Evolutionary conservation across 2,329 filamentous ascomycete species (phyloP), one percentile per base, ranked within the genome.

Genomic region (Aspergillus ochraceoroseus): DNA sequence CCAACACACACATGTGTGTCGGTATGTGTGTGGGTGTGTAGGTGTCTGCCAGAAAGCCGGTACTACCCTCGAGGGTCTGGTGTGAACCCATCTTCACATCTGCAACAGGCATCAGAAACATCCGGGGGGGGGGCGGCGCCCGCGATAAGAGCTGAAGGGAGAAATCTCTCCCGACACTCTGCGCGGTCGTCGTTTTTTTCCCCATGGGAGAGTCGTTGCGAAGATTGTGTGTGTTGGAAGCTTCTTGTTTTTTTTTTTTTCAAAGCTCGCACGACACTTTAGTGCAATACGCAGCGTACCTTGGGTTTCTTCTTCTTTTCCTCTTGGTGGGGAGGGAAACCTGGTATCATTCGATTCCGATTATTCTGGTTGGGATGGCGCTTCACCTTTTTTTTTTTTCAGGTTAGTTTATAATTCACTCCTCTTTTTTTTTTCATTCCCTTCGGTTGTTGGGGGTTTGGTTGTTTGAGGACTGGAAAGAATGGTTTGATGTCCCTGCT

Each of bases 251-350:
- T n/a, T n/a, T 19, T 11, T 22, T 12, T 15, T 7, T 17, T 25
- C 27, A 6, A 9, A 11, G 20, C 7, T 22, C 11, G 32, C 17
- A 38, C 44, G 80, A 82, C 80, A 87, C 85, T 88, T 87, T 75
- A 92, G 87, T 90, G 83, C 87, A 87, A 92, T 92, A 87, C 84
- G 85, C 85, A 78, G 86, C 86, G 80, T 89, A 73, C 74, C 70
- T 62, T 64, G 44, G n/a, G 8, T 7, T 51, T 56, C 62, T 54
- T 55, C 64, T 60, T 62, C 58, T 58, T 59, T 59, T 61, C 25
- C 42, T 37, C 46, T 46, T 41, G 9, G 17, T 32, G 38, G 43
- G 27, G 20, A 40, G 43, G 49, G 58, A 58, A 65, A 62, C 53
- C 54, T 66, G 61, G 70, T 75, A 82, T 81, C 74, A 87, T 86